Evolutionary conservation across 306 rosid genomes (phyloP).

Genomic region (Castanea crenata): DNA sequence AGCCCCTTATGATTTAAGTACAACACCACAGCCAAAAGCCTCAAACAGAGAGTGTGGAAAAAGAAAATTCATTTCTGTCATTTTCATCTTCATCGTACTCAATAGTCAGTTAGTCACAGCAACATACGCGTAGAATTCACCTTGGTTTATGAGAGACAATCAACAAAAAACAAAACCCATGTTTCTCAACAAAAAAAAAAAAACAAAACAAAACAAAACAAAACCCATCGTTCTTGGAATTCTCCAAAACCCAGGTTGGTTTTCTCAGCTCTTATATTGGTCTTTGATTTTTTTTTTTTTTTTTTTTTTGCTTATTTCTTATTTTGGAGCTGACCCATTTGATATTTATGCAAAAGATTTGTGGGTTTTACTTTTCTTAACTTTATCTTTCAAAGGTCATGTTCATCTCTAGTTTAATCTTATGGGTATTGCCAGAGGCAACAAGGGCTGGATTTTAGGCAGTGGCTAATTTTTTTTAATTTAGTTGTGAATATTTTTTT

Average conservation of each 20-base stretch:
- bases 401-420: background rate
- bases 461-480: too few relatives aligned
- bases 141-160: background rate
- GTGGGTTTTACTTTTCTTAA: background rate
- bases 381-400: background rate
- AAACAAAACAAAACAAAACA: too few relatives aligned
- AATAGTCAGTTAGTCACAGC: too few relatives aligned
- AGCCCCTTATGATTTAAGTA: too few relatives aligned
- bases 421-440: background rate
- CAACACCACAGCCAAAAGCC: too few relatives aligned
- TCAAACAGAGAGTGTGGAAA: too few relatives aligned
- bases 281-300: background rate
- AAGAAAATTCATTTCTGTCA: too few relatives aligned
- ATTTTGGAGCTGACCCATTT: background rate
- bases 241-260: conserved; percentile 27
- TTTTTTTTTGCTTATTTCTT: background rate
- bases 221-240: conserved; percentile 2
- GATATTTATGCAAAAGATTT: background rate
- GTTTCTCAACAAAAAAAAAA: too few relatives aligned
- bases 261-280: conserved; percentile 1
- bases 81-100: too few relatives aligned
- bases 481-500: too few relatives aligned
- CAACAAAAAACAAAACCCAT: background rate
- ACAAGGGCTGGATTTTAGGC: too few relatives aligned
- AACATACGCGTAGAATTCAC: conserved; percentile 15